A percentile compares a stretch with the other conserved stretches of the same genome.
phyloP scores from a whole-genome alignment of 352 stramenopile genomes.

The Pythium diclinum region DNA sequence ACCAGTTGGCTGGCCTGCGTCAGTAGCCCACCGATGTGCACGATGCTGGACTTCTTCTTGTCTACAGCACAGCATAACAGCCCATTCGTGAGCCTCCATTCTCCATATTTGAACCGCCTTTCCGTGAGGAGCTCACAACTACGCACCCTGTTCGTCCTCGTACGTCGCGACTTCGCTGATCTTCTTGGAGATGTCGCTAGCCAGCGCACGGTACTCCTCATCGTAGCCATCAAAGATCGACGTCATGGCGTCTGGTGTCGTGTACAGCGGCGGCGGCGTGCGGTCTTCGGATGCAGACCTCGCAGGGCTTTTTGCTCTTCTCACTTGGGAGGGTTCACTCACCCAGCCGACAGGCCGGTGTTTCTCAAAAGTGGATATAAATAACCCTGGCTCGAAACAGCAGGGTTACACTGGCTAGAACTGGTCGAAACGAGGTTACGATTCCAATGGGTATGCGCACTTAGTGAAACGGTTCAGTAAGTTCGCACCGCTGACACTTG shows the following conservation, averaged over 20 bases:
- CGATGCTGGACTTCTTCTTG: slow-evolving; percentile 84
- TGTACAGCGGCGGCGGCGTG: neutral
- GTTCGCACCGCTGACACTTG: slow-evolving; percentile 23
- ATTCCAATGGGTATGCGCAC: neutral
- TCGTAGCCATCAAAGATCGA: slow-evolving; percentile 89
- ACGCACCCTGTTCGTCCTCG: slow-evolving; percentile 72
- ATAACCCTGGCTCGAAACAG: slow-evolving; percentile 9
- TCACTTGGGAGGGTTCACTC: slow-evolving; percentile 8
- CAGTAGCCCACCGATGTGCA: slow-evolving; percentile 73
- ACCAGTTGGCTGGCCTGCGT: slow-evolving; percentile 84
- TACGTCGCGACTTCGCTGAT: slow-evolving; percentile 86
- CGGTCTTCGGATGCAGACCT: neutral
- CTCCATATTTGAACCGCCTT: neutral
- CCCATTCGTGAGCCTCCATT: neutral
- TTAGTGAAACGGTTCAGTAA: neutral
- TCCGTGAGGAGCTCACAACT: too few species aligned
- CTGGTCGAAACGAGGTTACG: slow-evolving; percentile 15
- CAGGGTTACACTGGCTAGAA: slow-evolving; percentile 7
- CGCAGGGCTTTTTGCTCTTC: neutral
- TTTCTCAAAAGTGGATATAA: slow-evolving; percentile 22
- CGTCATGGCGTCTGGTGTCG: slow-evolving; percentile 47
- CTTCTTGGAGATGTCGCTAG: slow-evolving; percentile 87
- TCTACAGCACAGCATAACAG: slow-evolving; percentile 33
- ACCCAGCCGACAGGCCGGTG: neutral
- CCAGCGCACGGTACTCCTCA: slow-evolving; percentile 82